phyloP scores from a whole-genome alignment of 495 filamentous ascomycete species.

The Lepraria neglecta region DNA sequence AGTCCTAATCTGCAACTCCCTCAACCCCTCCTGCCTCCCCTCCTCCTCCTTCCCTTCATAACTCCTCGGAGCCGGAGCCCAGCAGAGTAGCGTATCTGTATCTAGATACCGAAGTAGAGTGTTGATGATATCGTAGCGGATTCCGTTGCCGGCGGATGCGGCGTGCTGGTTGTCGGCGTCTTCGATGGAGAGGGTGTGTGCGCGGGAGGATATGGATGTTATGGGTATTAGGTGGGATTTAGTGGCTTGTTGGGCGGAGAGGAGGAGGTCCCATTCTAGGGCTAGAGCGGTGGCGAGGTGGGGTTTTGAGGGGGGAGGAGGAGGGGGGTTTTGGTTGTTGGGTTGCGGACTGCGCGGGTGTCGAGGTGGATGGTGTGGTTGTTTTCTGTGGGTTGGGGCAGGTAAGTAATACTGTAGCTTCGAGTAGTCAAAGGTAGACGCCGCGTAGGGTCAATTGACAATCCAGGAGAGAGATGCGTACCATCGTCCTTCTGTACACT shows the following conservation, averaged over 20 bases:
- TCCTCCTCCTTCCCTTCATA: slow-evolving; percentile 35
- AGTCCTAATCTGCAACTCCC: slow-evolving; percentile 62
- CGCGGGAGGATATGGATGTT: slow-evolving; percentile 77
- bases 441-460: slow-evolving; percentile 6
- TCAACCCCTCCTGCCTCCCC: slow-evolving; percentile 43
- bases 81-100: slow-evolving; percentile 92
- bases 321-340: slow-evolving; percentile 61
- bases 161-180: slow-evolving; percentile 43
- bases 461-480: slow-evolving; percentile 24
- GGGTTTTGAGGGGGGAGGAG: slow-evolving; percentile 67
- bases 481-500: slow-evolving; percentile 53
- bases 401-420: not conserved
- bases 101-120: slow-evolving; percentile 78
- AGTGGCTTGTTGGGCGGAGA: slow-evolving; percentile 68
- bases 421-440: not conserved
- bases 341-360: slow-evolving; percentile 68
- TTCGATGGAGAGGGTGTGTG: slow-evolving; percentile 66
- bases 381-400: slow-evolving; percentile 41
- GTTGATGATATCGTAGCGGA: slow-evolving; percentile 53
- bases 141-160: slow-evolving; percentile 24
- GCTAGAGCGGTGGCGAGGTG: slow-evolving; percentile 82
- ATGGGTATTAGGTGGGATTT: slow-evolving; percentile 78
- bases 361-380: slow-evolving; percentile 71
- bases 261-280: slow-evolving; percentile 84
- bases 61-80: slow-evolving; percentile 59